Evolutionary conservation across 2,329 filamentous ascomycete genomes (phyloP).

Genomic region (Aureobasidium leucospermi): DNA sequence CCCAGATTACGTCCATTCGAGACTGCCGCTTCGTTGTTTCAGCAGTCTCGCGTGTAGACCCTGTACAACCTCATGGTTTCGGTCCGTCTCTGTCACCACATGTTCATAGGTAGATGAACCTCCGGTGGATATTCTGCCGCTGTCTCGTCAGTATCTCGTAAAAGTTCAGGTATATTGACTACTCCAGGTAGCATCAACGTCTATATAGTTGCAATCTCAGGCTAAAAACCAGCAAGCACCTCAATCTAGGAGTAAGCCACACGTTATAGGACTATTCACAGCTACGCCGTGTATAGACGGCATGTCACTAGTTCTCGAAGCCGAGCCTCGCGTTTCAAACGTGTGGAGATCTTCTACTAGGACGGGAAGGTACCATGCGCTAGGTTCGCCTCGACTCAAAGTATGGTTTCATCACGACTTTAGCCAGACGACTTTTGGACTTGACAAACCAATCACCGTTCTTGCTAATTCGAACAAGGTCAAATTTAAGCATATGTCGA

Average conservation of each 20-base stretch:
- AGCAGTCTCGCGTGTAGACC: not conserved
- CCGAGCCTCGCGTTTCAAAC: constrained; percentile 6
- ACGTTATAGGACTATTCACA: not conserved
- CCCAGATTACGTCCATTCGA: not conserved
- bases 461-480: not conserved
- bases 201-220: not conserved
- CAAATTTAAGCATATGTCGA: constrained; percentile 8
- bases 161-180: not conserved
- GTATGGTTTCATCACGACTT: constrained; percentile 9
- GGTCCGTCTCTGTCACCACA: not conserved
- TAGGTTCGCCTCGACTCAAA: constrained; percentile 1
- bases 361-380: not conserved
- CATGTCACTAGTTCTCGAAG: constrained; percentile 5
- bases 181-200: not conserved
- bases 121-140: not conserved
- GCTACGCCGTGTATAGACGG: not conserved
- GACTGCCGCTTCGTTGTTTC: constrained; percentile 1
- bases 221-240: not conserved
- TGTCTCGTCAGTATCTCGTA: not conserved
- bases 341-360: not conserved
- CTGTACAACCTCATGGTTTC: not conserved
- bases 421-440: constrained; percentile 9
- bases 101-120: not conserved
- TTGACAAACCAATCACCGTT: not conserved
- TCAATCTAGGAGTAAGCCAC: not conserved